These are phyloP conservation scores for Mycena vitilis DNA, from an alignment of 768 basidiomycete species.

Conservation along the genomic window DNA sequence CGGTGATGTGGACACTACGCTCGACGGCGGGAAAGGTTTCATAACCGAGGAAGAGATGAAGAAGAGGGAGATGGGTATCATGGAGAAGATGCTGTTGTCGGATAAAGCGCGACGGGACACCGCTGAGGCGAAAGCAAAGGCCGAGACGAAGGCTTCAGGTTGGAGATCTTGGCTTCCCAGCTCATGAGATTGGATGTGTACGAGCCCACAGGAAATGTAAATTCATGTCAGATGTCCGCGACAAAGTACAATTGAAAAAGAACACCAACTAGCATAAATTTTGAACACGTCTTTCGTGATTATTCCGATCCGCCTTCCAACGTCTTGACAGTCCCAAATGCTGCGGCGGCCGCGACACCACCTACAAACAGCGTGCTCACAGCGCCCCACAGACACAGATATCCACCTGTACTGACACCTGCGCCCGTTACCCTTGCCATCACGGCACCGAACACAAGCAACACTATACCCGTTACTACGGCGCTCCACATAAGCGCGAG, in stretches of 20 bases:
- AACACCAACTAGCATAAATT: no score
- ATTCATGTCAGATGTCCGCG: no score
- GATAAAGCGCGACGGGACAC: slow-evolving; percentile 32
- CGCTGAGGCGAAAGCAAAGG: slow-evolving; percentile 31
- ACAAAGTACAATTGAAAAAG: no score
- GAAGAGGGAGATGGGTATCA: slow-evolving; percentile 36
- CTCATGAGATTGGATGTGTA: neutral
- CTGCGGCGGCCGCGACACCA: slow-evolving; percentile 83
- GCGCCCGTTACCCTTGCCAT: slow-evolving; percentile 92
- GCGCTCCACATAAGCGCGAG: slow-evolving; percentile 79
- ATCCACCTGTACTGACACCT: slow-evolving; percentile 71
- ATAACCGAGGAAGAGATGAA: slow-evolving; percentile 35
- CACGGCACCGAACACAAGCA: slow-evolving; percentile 91
- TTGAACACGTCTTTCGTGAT: no score
- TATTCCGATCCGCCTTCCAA: slow-evolving; percentile 49
- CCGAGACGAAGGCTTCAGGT: slow-evolving; percentile 3
- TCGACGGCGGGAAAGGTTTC: slow-evolving; percentile 37
- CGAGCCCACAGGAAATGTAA: no score
- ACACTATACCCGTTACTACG: slow-evolving; percentile 83
- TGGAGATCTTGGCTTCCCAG: slow-evolving; percentile 29
- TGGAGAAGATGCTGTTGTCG: slow-evolving; percentile 37
- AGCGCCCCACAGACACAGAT: slow-evolving; percentile 89
- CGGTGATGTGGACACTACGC: slow-evolving; percentile 31
- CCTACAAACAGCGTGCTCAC: slow-evolving; percentile 90
- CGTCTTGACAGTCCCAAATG: slow-evolving; percentile 64